Evolutionary conservation across 306 rosid species (phyloP).

Genomic region (Malus sieversii): DNA sequence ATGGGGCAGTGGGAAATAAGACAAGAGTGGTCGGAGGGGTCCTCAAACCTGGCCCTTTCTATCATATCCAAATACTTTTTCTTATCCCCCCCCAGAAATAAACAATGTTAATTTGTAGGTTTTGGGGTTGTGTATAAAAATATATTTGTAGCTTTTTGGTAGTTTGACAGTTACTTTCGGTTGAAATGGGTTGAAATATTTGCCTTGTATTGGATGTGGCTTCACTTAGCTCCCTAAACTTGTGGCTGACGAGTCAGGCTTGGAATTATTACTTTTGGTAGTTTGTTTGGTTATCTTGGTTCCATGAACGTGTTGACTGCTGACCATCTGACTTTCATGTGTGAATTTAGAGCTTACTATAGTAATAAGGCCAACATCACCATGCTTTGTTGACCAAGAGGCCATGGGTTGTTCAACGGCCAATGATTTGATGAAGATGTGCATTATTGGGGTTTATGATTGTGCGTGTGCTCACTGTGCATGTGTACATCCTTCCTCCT

Average conservation of each 20-base stretch:
- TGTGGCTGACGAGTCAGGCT: not conserved
- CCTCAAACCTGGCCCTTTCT: conserved; percentile 35
- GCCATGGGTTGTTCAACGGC: conserved; percentile 17
- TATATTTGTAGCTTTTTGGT: conserved; percentile 1
- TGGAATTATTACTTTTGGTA: not conserved
- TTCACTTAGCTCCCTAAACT: conserved; percentile 3
- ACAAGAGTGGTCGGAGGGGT: conserved; percentile 63
- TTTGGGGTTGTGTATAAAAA: not conserved
- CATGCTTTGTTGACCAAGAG: conserved; percentile 19
- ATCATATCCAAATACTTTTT: conserved; percentile 32
- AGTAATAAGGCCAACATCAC: conserved; percentile 13
- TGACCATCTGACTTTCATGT: conserved; percentile 12
- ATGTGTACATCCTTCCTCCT: not conserved
- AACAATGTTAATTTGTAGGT: not conserved
- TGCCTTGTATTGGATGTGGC: conserved; percentile 5
- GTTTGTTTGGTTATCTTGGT: conserved; percentile 15
- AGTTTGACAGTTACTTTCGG: conserved; percentile 29
- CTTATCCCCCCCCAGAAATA: conserved; percentile 6
- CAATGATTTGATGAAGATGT: conserved; percentile 19
- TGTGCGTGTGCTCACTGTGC: not conserved
- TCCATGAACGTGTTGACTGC: conserved; percentile 3
- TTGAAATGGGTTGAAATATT: not conserved
- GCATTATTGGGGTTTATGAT: not conserved
- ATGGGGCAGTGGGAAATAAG: conserved; percentile 57
- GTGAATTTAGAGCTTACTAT: conserved; percentile 4